Evolutionary conservation across 2,329 filamentous ascomycete genomes (phyloP).

Genomic region (Dactylellina cionopaga): DNA sequence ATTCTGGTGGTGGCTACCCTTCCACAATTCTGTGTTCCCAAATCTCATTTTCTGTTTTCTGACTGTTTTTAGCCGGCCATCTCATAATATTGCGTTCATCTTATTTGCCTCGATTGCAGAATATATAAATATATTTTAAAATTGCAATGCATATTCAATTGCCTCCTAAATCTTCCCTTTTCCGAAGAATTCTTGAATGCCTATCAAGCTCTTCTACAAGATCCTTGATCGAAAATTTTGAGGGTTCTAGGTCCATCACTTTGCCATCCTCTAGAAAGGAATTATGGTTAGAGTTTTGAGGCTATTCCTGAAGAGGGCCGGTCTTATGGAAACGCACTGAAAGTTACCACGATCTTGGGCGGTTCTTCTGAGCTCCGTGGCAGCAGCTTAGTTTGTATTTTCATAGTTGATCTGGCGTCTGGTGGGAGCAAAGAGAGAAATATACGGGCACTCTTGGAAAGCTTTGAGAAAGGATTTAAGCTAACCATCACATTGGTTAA

Average conservation of each 20-base stretch:
- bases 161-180: conserved; percentile 79
- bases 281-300: neutral
- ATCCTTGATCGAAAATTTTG: conserved; percentile 83
- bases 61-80: conserved; percentile 18
- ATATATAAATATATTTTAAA: neutral
- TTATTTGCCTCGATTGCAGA: neutral
- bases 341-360: conserved; percentile 79
- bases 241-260: conserved; percentile 82
- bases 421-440: conserved; percentile 88
- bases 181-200: conserved; percentile 82
- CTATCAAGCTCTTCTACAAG: conserved; percentile 89
- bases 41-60: conserved; percentile 1
- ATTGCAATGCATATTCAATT: conserved; percentile 20
- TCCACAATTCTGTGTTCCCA: neutral
- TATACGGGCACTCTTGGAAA: conserved; percentile 82
- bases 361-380: conserved; percentile 75
- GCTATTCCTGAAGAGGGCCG: no score
- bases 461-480: conserved; percentile 90
- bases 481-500: conserved; percentile 83
- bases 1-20: neutral
- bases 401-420: conserved; percentile 77
- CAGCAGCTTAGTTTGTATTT: conserved; percentile 80
- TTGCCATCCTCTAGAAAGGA: conserved; percentile 81
- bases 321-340: conserved; percentile 71
- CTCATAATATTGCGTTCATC: conserved; percentile 1